Evolutionary conservation across 441 rosid genomes (phyloP), one percentile per base, ranked within the genome.

Genomic region (Aleurites moluccanus): DNA sequence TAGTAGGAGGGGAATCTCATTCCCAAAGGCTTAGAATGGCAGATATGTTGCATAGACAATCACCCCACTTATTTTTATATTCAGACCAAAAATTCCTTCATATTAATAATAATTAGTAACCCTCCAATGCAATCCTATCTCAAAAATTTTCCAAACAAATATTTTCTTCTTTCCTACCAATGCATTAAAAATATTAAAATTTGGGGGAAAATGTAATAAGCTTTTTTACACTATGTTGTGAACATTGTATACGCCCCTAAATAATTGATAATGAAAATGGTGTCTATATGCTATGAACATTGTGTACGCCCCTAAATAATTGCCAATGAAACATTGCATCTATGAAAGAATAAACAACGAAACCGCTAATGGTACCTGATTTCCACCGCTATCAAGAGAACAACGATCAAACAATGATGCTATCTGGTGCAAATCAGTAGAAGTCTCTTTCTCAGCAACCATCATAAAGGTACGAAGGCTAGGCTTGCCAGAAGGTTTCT

Each of bases 401-500:
- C 82, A 80, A 40, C 70, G 83, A 73, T 79, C 72, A 40, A 84
- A 86, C 64, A 82, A 83, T 65, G 89, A 73, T 47, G 68, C 78
- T 62, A 94, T 88, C 78, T 75, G 84, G 67, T 86, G 89, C 81
- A 87, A 61, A 18, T 72, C 73, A 71, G 73, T 55, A 15, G 88
- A 81, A 68, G 44, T 80, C 70, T 87, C 92, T 79, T 92, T 94
- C 84, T 83, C 88, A 57, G 94, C 89, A 52, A 88, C 89, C 67
- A 86, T 88, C 98, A 94, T 86, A 82, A 85, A 94, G 1, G 99
- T 94, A 60, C 81, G 75, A 77, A 92, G 90, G 64, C 73, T 75
- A 74, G 85, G 81, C 74, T 82, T 85, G 64, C 80, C 80, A 21
- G 85, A 83, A 60, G 83, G 70, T 72, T 89, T 85, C 60, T 79